Percentiles rank a stretch among this genome's conserved stretches.
phyloP scores from a whole-genome alignment of 768 basidiomycete species.

The Podaxis sp. region DNA sequence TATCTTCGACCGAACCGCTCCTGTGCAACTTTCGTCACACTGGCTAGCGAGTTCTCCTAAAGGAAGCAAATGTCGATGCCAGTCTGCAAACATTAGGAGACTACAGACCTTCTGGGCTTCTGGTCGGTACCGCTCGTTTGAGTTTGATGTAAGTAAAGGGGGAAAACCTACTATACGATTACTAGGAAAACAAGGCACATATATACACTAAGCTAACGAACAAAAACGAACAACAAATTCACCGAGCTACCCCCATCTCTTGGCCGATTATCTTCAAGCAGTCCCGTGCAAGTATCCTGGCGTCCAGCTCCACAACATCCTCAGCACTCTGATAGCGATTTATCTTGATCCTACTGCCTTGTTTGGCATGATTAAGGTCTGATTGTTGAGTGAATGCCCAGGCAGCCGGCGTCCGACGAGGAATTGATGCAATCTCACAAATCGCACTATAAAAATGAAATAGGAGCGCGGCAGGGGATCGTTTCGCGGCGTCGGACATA shows the following conservation, averaged over 20 bases:
- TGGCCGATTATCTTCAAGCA: slow-evolving; percentile 70
- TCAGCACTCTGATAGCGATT: background rate
- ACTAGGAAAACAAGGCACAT: background rate
- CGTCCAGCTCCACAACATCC: slow-evolving; percentile 55
- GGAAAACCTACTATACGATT: background rate
- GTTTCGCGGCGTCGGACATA: slow-evolving; percentile 69
- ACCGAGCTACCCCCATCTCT: slow-evolving; percentile 61
- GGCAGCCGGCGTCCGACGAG: slow-evolving; percentile 63
- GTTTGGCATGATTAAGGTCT: slow-evolving; percentile 17
- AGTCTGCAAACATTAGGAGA: background rate
- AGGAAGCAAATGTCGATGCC: background rate
- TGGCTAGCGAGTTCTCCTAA: background rate
- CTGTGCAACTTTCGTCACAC: background rate
- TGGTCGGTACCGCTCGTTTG: background rate
- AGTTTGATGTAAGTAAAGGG: too few relatives aligned
- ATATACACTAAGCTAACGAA: background rate
- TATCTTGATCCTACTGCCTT: slow-evolving; percentile 17
- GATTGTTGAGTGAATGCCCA: slow-evolving; percentile 45
- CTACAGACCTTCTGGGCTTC: background rate
- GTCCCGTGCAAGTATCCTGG: slow-evolving; percentile 61
- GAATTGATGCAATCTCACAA: slow-evolving; percentile 76
- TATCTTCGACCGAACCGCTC: background rate
- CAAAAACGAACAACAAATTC: slow-evolving; percentile 1
- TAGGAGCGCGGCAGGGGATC: slow-evolving; percentile 78
- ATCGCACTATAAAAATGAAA: slow-evolving; percentile 85